A percentile compares a stretch with the other conserved stretches of the same genome.
Evolutionary conservation across 805 yeast species (phyloP).

Genomic region (Sugiyamaella boreocaroliniensis): DNA sequence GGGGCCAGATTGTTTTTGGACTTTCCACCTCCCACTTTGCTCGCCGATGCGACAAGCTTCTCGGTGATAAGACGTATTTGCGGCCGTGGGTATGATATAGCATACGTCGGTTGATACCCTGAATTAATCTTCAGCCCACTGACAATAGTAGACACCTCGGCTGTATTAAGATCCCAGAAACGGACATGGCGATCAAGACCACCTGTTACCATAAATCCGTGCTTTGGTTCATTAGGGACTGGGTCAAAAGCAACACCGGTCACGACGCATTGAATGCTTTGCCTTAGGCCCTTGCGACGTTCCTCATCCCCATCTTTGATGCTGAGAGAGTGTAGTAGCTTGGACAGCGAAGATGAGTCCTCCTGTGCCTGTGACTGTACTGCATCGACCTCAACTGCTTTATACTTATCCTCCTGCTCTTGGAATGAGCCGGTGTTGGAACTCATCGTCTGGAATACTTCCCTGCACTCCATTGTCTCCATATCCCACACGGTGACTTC

Average conservation of each 20-base stretch:
- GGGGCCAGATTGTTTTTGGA: conserved; percentile 19
- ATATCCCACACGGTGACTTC: conserved; percentile 73
- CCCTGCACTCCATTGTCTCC: conserved; percentile 52
- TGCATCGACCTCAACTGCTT: conserved; percentile 10
- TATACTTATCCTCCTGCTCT: conserved; percentile 7
- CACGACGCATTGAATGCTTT: neutral
- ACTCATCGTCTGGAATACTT: conserved; percentile 31
- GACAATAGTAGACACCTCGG: conserved; percentile 28
- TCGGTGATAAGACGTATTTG: conserved; percentile 40
- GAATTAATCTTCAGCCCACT: conserved; percentile 29
- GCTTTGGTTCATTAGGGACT: conserved; percentile 1
- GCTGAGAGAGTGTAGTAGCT: neutral
- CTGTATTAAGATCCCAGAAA: conserved; percentile 32
- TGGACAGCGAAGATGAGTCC: neutral
- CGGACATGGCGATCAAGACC: conserved; percentile 30
- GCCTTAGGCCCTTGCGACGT: neutral
- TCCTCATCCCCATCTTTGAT: neutral
- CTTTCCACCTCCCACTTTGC: conserved; percentile 6
- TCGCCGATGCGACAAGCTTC: conserved; percentile 18
- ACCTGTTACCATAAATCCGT: conserved; percentile 26
- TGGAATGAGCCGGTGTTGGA: conserved; percentile 11
- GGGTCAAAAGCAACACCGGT: neutral
- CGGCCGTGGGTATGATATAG: conserved; percentile 30
- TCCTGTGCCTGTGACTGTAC: neutral
- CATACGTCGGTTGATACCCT: conserved; percentile 15